Evolutionary conservation across 2,329 filamentous ascomycete species (phyloP).

Genomic region (Pyricularia sp.): DNA sequence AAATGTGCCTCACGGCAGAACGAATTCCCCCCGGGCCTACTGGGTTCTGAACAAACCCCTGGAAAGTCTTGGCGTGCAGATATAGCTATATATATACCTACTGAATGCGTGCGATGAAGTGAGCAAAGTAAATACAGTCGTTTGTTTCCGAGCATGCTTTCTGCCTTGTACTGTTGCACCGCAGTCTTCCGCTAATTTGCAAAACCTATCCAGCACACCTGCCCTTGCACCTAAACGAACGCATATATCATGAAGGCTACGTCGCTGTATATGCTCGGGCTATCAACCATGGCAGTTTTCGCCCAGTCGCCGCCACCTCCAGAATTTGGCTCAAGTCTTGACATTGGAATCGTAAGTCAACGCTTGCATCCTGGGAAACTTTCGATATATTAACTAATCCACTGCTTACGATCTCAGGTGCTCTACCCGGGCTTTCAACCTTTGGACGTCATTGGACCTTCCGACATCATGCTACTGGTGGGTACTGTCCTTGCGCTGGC

Average conservation of each 20-base stretch:
- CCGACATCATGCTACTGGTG: conserved; percentile 4
- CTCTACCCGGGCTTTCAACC: background rate
- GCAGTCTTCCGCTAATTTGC: background rate
- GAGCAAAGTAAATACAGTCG: no score
- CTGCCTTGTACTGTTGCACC: no score
- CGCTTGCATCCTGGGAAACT: background rate
- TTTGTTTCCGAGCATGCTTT: no score
- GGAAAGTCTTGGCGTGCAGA: background rate
- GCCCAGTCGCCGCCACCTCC: background rate
- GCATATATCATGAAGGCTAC: background rate
- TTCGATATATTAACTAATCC: background rate
- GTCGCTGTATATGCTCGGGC: background rate
- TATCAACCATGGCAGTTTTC: background rate
- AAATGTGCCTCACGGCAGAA: background rate
- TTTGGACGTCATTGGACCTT: conserved; percentile 2
- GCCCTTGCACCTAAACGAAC: background rate
- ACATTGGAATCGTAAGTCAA: background rate
- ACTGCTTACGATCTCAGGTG: background rate
- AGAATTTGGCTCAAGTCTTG: background rate
- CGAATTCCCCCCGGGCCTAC: no score
- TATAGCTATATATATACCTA: background rate
- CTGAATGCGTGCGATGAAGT: no score
- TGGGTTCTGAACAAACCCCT: background rate
- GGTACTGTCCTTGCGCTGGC: conserved; percentile 7
- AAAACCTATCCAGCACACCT: background rate